A percentile compares a stretch with the other conserved stretches of the same genome.
phyloP scores from a whole-genome alignment of 441 rosid genomes.

The Erodium texanum region DNA sequence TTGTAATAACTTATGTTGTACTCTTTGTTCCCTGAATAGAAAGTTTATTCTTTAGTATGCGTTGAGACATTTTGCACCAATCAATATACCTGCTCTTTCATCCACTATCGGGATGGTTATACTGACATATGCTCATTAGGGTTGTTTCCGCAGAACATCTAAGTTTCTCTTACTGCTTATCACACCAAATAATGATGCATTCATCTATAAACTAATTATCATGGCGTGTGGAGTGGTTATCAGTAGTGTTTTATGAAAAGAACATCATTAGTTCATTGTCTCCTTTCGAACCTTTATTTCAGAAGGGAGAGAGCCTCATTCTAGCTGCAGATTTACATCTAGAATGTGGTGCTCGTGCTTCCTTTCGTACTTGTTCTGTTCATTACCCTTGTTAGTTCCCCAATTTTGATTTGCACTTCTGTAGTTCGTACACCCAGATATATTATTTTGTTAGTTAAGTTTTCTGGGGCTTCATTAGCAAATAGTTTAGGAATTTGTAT shows the following conservation, averaged over 20 bases:
- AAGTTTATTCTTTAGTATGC: too few species aligned
- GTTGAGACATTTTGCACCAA: too few species aligned
- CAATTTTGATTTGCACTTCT: too few species aligned
- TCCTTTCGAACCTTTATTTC: background rate
- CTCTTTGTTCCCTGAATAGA: too few species aligned
- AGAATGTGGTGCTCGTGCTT: background rate
- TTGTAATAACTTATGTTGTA: background rate
- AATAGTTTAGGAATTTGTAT: background rate
- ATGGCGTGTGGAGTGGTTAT: background rate
- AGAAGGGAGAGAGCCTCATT: background rate
- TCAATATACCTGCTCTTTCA: too few species aligned
- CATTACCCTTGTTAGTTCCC: too few species aligned
- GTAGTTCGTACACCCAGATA: too few species aligned
- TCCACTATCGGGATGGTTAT: too few species aligned
- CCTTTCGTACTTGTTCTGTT: background rate
- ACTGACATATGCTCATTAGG: too few species aligned
- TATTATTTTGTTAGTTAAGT: background rate
- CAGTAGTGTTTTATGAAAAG: background rate
- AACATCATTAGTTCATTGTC: background rate
- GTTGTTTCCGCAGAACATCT: too few species aligned
- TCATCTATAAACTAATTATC: background rate
- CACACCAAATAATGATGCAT: background rate
- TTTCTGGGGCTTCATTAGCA: background rate
- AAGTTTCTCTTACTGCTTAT: too few species aligned
- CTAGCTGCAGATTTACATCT: background rate